phyloP scores from a whole-genome alignment of 805 yeast genomes.

The Dipodascus geniculatus region DNA sequence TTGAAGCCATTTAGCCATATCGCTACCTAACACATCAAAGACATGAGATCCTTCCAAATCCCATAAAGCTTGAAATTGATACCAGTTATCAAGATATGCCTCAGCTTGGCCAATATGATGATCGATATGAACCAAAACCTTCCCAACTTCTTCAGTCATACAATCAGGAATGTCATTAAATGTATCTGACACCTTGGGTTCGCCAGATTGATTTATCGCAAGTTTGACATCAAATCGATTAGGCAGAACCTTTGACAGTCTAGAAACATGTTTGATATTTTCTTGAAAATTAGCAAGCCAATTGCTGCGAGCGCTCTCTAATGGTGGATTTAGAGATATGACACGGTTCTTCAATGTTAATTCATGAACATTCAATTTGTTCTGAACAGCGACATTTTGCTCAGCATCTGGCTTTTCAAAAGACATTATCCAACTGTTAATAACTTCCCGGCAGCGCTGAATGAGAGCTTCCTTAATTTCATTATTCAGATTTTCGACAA shows the following conservation, averaged over 20 bases:
- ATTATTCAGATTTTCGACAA: constrained; percentile 27
- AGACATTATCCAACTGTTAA: constrained; percentile 17
- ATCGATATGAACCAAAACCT: constrained; percentile 26
- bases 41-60: constrained; percentile 37
- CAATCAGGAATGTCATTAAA: constrained; percentile 9
- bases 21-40: constrained; percentile 23
- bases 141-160: constrained; percentile 12
- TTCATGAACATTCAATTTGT: constrained; percentile 15
- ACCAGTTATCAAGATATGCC: constrained; percentile 41
- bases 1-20: constrained; percentile 37
- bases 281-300: constrained; percentile 14
- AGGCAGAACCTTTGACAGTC: constrained; percentile 11
- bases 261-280: constrained; percentile 10
- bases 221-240: constrained; percentile 8
- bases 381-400: constrained; percentile 3
- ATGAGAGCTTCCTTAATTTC: constrained; percentile 22
- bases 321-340: constrained; percentile 20
- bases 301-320: constrained; percentile 14
- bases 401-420: constrained; percentile 7
- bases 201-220: neutral
- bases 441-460: constrained; percentile 18
- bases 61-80: constrained; percentile 46
- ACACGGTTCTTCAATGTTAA: constrained; percentile 20
- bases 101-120: constrained; percentile 21
- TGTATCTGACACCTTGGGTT: constrained; percentile 1